Conservation (phyloP, 2,329 filamentous ascomycete species). For the Teratosphaeriaceae sp. region DNA sequence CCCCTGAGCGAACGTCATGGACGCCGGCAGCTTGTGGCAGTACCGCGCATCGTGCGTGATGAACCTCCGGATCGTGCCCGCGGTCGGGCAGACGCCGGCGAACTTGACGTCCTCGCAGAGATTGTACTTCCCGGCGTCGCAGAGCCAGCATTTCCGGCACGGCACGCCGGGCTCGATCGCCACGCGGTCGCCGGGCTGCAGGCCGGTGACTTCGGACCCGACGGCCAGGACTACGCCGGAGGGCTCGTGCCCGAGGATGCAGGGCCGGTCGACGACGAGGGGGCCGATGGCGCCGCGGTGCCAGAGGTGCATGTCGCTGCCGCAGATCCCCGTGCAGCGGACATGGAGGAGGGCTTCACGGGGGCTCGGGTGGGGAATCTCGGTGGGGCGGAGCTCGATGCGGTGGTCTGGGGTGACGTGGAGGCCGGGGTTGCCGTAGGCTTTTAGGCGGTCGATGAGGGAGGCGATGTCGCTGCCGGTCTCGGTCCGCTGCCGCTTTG, state of each 20-base stretch:
- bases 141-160: constrained; percentile 51
- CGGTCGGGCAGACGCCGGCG: constrained; percentile 79
- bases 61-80: constrained; percentile 82
- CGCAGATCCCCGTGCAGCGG: constrained; percentile 14
- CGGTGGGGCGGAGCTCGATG: constrained; percentile 5
- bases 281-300: constrained; percentile 57
- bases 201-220: constrained; percentile 50
- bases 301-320: constrained; percentile 61
- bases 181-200: constrained; percentile 63
- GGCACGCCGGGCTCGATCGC: constrained; percentile 68
- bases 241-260: constrained; percentile 63
- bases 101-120: constrained; percentile 82
- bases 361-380: constrained; percentile 6
- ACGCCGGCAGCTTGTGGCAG: constrained; percentile 78
- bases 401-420: constrained; percentile 9
- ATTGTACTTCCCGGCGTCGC: constrained; percentile 79
- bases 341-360: constrained; percentile 14
- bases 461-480: background rate
- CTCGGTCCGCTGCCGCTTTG: background rate
- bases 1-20: constrained; percentile 72
- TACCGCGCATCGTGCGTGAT: constrained; percentile 77
- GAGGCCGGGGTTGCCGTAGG: constrained; percentile 10
- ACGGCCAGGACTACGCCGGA: constrained; percentile 55
- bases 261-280: constrained; percentile 37
- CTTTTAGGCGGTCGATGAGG: background rate